phyloP scores from a whole-genome alignment of 129 eudicot species.

The Flaveria robusta region DNA sequence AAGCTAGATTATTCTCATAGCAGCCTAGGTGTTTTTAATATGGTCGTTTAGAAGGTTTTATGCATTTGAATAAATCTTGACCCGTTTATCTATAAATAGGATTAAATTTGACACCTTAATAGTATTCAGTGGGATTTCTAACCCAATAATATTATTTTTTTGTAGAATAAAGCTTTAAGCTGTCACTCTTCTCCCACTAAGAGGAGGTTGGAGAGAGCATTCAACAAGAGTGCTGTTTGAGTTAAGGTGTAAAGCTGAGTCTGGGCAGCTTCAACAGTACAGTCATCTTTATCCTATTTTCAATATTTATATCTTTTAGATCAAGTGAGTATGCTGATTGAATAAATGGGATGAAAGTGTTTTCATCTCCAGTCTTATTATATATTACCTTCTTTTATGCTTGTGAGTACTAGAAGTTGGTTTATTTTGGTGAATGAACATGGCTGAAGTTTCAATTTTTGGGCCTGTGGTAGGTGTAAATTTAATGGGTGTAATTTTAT shows the following conservation, averaged over 20 bases:
- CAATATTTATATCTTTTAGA: slow-evolving; percentile 8
- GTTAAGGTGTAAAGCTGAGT: slow-evolving; percentile 11
- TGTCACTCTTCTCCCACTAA: slow-evolving; percentile 55
- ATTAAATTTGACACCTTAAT: too few relatives aligned
- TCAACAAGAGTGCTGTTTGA: slow-evolving; percentile 39
- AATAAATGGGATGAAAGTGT: slow-evolving; percentile 33
- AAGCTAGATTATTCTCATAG: neutral
- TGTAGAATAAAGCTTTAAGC: slow-evolving; percentile 46
- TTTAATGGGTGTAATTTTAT: neutral
- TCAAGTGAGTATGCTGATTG: slow-evolving; percentile 11
- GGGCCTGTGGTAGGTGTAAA: slow-evolving; percentile 1
- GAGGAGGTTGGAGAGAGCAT: slow-evolving; percentile 53
- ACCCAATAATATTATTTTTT: slow-evolving; percentile 2
- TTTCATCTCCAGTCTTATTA: slow-evolving; percentile 24
- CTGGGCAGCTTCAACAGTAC: slow-evolving; percentile 19
- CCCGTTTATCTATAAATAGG: neutral
- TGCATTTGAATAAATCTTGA: neutral
- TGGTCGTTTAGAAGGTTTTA: neutral
- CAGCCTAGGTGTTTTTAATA: neutral
- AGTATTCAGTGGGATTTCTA: neutral
- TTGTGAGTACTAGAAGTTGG: slow-evolving; percentile 29
- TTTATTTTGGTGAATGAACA: neutral
- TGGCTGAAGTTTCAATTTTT: neutral
- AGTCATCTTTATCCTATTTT: slow-evolving; percentile 11
- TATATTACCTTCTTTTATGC: slow-evolving; percentile 12